phyloP scores from a whole-genome alignment of 2,329 filamentous ascomycete genomes.

The Xylaria sp. region DNA sequence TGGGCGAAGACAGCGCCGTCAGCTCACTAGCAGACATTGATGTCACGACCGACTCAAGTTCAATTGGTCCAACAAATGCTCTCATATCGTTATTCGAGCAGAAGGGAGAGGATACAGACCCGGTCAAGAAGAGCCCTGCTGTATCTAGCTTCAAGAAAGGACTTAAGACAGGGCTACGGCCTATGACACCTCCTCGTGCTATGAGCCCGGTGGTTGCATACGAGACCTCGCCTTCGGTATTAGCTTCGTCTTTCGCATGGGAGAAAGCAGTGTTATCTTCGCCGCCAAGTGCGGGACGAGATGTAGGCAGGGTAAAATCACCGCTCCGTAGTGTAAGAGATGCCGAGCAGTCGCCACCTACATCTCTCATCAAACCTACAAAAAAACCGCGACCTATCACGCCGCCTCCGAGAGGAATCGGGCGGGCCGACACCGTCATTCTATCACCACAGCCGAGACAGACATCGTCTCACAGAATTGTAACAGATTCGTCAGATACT shows the following conservation, averaged over 20 bases:
- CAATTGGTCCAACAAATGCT: slow-evolving; percentile 71
- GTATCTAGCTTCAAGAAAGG: slow-evolving; percentile 49
- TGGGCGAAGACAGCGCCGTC: slow-evolving; percentile 47
- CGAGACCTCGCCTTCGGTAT: slow-evolving; percentile 42
- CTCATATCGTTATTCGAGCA: slow-evolving; percentile 77
- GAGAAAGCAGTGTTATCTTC: slow-evolving; percentile 37
- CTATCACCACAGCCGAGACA: slow-evolving; percentile 47
- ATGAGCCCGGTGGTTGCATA: slow-evolving; percentile 45
- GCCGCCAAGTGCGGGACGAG: slow-evolving; percentile 31
- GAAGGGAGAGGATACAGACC: slow-evolving; percentile 48
- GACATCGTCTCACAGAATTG: slow-evolving; percentile 42
- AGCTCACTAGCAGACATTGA: slow-evolving; percentile 51
- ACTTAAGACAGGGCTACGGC: slow-evolving; percentile 43
- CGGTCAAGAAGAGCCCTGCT: slow-evolving; percentile 44
- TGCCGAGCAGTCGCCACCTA: slow-evolving; percentile 23
- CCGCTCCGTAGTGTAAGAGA: slow-evolving; percentile 18
- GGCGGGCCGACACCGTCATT: slow-evolving; percentile 41
- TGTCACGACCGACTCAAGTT: slow-evolving; percentile 62
- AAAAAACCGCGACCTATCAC: slow-evolving; percentile 43
- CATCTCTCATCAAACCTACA: slow-evolving; percentile 22
- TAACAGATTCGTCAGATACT: slow-evolving; percentile 35
- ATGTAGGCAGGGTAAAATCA: neutral
- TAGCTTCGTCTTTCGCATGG: slow-evolving; percentile 41
- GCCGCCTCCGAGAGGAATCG: slow-evolving; percentile 41
- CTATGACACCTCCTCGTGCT: slow-evolving; percentile 50